phyloP scores from a whole-genome alignment of 108 stramenopile genomes.

The Nitzschia inconspicua region DNA sequence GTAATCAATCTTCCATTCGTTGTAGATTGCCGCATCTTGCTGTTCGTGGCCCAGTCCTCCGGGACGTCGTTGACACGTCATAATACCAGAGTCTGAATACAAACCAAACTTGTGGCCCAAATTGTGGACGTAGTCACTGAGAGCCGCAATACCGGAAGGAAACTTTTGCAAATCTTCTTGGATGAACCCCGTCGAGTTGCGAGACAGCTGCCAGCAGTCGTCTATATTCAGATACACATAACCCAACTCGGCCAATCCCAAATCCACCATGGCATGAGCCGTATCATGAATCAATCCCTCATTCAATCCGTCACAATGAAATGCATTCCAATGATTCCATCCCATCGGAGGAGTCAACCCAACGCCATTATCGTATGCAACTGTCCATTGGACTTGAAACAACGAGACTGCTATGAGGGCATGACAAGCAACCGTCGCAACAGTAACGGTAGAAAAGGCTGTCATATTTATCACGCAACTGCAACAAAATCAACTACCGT shows the following conservation, averaged over 20 bases:
- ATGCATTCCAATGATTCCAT: conserved; percentile 42
- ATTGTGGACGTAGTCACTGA: conserved; percentile 45
- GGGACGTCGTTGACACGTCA: conserved; percentile 50
- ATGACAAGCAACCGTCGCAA: too few species aligned
- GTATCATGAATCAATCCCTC: conserved; percentile 28
- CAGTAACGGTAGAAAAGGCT: too few species aligned
- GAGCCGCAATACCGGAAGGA: conserved; percentile 42
- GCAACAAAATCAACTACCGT: too few species aligned
- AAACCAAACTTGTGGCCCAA: conserved; percentile 56
- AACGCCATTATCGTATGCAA: conserved; percentile 28
- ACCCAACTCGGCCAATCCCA: conserved; percentile 28
- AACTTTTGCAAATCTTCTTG: conserved; percentile 32
- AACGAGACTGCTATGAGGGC: too few species aligned
- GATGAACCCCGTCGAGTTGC: conserved; percentile 28
- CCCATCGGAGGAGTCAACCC: conserved; percentile 48
- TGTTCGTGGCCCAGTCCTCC: conserved; percentile 45
- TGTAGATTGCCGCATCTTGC: conserved; percentile 44
- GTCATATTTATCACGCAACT: too few species aligned
- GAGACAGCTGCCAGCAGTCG: conserved; percentile 55
- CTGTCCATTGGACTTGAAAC: too few species aligned
- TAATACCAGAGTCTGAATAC: conserved; percentile 41
- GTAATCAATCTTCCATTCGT: conserved; percentile 50
- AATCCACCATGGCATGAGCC: conserved; percentile 14
- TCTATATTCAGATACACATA: conserved; percentile 58
- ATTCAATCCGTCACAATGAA: conserved; percentile 31